Evolutionary conservation across 176 grass and related monocot species (phyloP).

Genomic region (Panicum miliaceum): DNA sequence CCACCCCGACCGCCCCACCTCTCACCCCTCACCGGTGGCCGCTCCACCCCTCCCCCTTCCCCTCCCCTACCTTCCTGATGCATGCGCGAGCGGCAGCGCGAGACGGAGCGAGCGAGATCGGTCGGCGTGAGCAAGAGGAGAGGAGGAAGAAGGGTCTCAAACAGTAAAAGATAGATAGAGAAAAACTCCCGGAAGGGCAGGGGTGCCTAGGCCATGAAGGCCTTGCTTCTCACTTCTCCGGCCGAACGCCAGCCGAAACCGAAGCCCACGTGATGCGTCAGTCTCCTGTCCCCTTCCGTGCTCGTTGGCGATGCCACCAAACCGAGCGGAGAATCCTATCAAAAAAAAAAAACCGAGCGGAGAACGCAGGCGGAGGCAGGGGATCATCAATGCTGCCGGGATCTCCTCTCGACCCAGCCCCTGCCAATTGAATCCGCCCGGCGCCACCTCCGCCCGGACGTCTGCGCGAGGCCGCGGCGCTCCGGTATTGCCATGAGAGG

Average conservation of each 20-base stretch:
- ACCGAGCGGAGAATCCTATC: neutral
- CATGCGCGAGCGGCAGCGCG: no score
- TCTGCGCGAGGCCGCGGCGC: neutral
- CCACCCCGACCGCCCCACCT: no score
- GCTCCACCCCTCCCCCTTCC: no score
- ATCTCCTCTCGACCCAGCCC: neutral
- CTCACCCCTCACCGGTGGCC: no score
- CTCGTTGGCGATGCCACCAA: slow-evolving; percentile 32
- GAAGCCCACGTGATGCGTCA: neutral
- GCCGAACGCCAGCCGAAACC: neutral
- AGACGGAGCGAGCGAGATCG: no score
- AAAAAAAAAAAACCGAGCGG: slow-evolving; percentile 10
- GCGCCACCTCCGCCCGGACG: neutral
- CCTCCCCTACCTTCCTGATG: no score
- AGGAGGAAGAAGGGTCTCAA: no score
- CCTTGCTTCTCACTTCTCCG: neutral
- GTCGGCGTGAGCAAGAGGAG: no score
- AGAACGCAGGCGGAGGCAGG: neutral
- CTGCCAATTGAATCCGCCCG: neutral
- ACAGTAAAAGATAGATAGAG: no score
- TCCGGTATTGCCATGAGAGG: slow-evolving; percentile 36
- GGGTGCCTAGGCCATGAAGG: no score
- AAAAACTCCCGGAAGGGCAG: no score
- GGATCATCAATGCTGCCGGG: neutral
- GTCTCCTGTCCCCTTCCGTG: neutral